A percentile compares a stretch with the other conserved stretches of the same genome.
Evolutionary conservation across 305 asterid genomes (phyloP).

Genomic region (Solanum hybrid): DNA sequence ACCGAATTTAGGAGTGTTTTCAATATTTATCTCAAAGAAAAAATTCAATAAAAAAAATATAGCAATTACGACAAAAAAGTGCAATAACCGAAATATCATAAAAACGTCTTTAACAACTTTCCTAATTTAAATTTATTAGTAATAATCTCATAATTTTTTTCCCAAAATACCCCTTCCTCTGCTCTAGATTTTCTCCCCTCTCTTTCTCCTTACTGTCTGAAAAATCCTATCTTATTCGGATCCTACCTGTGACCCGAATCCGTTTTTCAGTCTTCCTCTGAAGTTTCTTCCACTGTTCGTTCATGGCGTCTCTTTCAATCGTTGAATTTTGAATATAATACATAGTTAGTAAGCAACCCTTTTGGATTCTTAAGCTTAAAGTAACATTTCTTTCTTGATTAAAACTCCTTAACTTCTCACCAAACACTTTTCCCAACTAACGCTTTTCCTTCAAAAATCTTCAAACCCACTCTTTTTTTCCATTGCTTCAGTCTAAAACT

Average conservation of each 20-base stretch:
- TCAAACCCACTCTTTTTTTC: not conserved
- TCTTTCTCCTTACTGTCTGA: not conserved
- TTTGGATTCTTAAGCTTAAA: not conserved
- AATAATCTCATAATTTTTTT: not conserved
- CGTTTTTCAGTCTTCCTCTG: not conserved
- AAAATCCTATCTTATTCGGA: not conserved
- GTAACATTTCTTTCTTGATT: slow-evolving; percentile 1
- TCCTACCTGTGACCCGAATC: not conserved
- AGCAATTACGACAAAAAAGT: not conserved
- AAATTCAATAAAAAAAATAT: not conserved
- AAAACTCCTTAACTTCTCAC: not conserved
- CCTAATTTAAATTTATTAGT: not conserved
- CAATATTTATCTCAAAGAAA: too few species aligned
- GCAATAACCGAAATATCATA: not conserved
- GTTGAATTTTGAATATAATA: not conserved
- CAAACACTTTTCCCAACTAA: not conserved
- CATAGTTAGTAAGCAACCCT: slow-evolving; percentile 2
- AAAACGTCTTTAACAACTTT: not conserved
- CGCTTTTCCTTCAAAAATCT: not conserved
- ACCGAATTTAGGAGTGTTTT: fast-evolving
- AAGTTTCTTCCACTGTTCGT: not conserved
- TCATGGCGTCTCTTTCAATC: slow-evolving; percentile 3
- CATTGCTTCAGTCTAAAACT: not conserved
- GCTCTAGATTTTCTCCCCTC: not conserved
- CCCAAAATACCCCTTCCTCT: not conserved